phyloP scores from a whole-genome alignment of 805 yeast species.

The Sporopachydermia lactativora region DNA sequence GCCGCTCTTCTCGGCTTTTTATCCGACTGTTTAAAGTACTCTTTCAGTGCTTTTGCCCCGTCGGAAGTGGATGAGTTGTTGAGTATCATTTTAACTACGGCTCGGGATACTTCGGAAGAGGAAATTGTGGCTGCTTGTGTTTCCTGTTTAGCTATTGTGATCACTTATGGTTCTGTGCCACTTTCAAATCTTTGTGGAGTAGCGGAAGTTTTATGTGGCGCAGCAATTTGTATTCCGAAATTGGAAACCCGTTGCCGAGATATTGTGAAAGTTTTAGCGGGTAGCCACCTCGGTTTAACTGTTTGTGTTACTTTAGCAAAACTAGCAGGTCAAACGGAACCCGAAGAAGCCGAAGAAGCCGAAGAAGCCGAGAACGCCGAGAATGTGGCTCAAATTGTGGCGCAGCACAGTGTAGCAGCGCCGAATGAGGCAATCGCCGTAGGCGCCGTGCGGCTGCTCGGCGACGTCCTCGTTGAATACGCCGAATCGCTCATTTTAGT shows the following conservation, averaged over 20 bases:
- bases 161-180: slow-evolving; percentile 35
- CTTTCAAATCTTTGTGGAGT: slow-evolving; percentile 21
- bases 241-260: slow-evolving; percentile 25
- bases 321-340: slow-evolving; percentile 10
- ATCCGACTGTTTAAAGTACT: slow-evolving; percentile 32
- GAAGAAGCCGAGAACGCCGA: too few species aligned
- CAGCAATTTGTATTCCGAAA: slow-evolving; percentile 23
- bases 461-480: not conserved
- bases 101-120: slow-evolving; percentile 25
- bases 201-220: slow-evolving; percentile 32
- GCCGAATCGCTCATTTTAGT: not conserved
- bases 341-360: too few species aligned
- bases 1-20: slow-evolving; percentile 23
- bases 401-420: too few species aligned
- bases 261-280: slow-evolving; percentile 24
- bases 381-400: too few species aligned
- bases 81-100: slow-evolving; percentile 22
- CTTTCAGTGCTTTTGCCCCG: slow-evolving; percentile 30
- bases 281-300: slow-evolving; percentile 24
- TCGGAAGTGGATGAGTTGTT: slow-evolving; percentile 22
- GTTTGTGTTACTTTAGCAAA: slow-evolving; percentile 18
- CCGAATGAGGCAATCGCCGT: not conserved
- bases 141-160: slow-evolving; percentile 27
- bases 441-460: not conserved
- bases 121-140: slow-evolving; percentile 25